These are phyloP conservation scores for Thelonectria rubi DNA, from an alignment of 2,329 filamentous ascomycete genomes.

Conservation along the genomic window DNA sequence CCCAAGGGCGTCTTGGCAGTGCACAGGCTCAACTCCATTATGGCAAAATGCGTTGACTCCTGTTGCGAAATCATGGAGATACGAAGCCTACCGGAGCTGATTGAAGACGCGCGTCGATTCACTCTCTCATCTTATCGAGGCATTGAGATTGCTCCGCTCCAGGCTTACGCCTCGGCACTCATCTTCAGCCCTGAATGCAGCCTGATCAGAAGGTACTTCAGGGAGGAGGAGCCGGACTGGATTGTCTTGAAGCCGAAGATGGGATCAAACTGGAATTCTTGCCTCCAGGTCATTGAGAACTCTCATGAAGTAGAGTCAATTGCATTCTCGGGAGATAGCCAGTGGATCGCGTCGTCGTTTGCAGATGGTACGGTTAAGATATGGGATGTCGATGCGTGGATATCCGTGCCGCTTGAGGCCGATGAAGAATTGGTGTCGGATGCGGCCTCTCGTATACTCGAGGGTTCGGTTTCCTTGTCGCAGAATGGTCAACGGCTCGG, in stretches of 20 bases:
- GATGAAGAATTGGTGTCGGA: too few relatives aligned
- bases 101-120: conserved; percentile 11
- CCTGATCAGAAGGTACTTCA: background rate
- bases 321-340: too few relatives aligned
- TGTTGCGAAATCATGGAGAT: background rate
- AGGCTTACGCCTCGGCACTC: conserved; percentile 21
- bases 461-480: too few relatives aligned
- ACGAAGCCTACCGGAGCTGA: background rate
- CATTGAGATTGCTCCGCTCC: background rate
- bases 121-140: fast-evolving
- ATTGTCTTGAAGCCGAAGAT: background rate
- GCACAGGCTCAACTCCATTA: background rate
- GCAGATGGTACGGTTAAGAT: too few relatives aligned
- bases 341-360: too few relatives aligned
- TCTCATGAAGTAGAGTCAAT: too few relatives aligned
- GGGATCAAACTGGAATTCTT: background rate
- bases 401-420: too few relatives aligned
- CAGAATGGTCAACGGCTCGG: too few relatives aligned
- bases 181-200: conserved; percentile 10
- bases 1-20: background rate
- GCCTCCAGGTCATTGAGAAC: background rate
- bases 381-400: too few relatives aligned
- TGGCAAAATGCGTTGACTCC: background rate
- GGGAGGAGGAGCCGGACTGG: conserved; percentile 1
- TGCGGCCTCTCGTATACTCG: too few relatives aligned